These are phyloP conservation scores for Elsinoe australis DNA, from an alignment of 2,329 filamentous ascomycete genomes.

Conservation along the genomic window DNA sequence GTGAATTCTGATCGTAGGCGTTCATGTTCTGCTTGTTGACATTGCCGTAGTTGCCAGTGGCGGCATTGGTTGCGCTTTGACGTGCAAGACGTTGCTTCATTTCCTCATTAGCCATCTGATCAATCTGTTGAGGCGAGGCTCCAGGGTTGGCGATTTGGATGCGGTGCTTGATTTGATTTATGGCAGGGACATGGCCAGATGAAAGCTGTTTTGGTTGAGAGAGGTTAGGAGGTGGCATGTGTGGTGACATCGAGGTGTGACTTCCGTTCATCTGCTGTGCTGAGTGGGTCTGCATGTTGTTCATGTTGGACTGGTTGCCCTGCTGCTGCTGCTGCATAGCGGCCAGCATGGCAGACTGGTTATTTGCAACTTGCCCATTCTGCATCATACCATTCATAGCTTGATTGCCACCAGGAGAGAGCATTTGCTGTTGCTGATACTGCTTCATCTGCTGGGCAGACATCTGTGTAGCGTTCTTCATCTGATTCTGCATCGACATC, in stretches of 20 bases:
- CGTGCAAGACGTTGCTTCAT: slow-evolving; percentile 32
- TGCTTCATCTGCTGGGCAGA: slow-evolving; percentile 22
- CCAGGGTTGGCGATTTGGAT: slow-evolving; percentile 46
- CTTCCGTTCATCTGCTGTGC: slow-evolving; percentile 23
- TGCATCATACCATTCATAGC: slow-evolving; percentile 13
- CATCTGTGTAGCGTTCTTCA: slow-evolving; percentile 21
- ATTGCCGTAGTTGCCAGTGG: slow-evolving; percentile 28
- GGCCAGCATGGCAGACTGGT: slow-evolving; percentile 14
- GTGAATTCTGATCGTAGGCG: slow-evolving; percentile 18
- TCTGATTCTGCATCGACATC: slow-evolving; percentile 20
- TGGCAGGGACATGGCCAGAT: slow-evolving; percentile 47
- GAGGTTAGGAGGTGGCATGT: slow-evolving; percentile 34
- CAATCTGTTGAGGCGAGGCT: slow-evolving; percentile 48
- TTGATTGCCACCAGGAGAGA: slow-evolving; percentile 4
- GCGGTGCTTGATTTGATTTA: slow-evolving; percentile 47
- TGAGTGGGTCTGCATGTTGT: slow-evolving; percentile 19
- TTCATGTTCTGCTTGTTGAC: slow-evolving; percentile 17
- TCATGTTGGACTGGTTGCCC: slow-evolving; percentile 19
- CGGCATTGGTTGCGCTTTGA: slow-evolving; percentile 32
- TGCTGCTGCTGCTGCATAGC: slow-evolving; percentile 17
- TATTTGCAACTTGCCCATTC: slow-evolving; percentile 10
- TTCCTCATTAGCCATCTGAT: slow-evolving; percentile 45
- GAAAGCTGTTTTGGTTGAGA: slow-evolving; percentile 41
- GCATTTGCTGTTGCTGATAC: slow-evolving; percentile 16
- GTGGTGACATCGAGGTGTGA: slow-evolving; percentile 29